Conservation (phyloP, 495 filamentous ascomycete species). For the Neurospora sp. region DNA sequence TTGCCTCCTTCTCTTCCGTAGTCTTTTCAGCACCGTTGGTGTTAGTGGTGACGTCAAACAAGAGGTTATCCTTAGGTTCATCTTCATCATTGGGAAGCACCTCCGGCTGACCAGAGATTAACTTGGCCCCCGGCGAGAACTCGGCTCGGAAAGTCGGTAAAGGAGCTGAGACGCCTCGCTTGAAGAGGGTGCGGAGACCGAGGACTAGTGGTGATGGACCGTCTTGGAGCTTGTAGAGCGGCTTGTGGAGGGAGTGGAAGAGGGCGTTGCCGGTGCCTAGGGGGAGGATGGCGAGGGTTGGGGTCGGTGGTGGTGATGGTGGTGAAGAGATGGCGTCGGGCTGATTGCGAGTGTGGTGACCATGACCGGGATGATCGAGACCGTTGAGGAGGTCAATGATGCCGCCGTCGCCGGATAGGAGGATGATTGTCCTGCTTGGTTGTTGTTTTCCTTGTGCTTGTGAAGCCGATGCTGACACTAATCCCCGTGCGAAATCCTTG, state of each 20-base stretch:
- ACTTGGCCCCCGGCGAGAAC: constrained; percentile 57
- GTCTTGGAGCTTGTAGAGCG: constrained; percentile 6
- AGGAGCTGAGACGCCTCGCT: constrained; percentile 27
- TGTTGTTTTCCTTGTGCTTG: constrained; percentile 28
- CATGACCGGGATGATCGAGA: constrained; percentile 5
- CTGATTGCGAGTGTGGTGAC: background rate
- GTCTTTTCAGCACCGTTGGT: background rate
- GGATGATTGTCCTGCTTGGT: constrained; percentile 43
- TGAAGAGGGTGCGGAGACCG: constrained; percentile 49
- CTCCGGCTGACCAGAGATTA: constrained; percentile 36
- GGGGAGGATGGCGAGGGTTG: constrained; percentile 57
- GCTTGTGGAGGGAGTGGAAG: constrained; percentile 53
- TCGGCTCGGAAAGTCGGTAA: constrained; percentile 47
- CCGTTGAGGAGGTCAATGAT: constrained; percentile 67
- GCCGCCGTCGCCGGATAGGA: constrained; percentile 83
- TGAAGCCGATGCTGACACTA: constrained; percentile 32
- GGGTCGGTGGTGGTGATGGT: constrained; percentile 17
- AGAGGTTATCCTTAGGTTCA: background rate
- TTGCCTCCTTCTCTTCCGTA: background rate
- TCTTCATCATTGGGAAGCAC: constrained; percentile 1
- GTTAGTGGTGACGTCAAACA: background rate
- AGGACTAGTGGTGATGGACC: constrained; percentile 29
- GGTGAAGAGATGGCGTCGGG: background rate
- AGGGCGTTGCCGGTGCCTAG: constrained; percentile 87
- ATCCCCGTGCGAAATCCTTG: constrained; percentile 43